Evolutionary conservation across 1,284 basidiomycete species (phyloP).

Genomic region (Neolentinus lepideus): DNA sequence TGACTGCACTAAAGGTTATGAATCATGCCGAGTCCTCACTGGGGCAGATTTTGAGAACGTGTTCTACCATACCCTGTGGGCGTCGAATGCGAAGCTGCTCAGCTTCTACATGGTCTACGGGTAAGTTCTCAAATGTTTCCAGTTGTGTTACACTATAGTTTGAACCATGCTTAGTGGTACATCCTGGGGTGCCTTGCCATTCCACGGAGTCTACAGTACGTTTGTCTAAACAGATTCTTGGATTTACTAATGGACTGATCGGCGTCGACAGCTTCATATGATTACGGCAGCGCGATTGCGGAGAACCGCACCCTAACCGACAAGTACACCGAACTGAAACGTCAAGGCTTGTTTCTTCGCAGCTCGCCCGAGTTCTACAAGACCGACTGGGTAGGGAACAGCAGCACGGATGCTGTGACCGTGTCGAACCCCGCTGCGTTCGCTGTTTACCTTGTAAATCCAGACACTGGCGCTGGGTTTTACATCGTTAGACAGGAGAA

Average conservation of each 20-base stretch:
- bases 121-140: slow-evolving; percentile 23
- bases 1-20: slow-evolving; percentile 26
- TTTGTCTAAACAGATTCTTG: not conserved
- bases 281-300: slow-evolving; percentile 60
- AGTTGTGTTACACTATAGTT: not conserved
- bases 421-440: slow-evolving; percentile 46
- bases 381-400: slow-evolving; percentile 66
- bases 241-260: not conserved
- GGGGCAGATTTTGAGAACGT: slow-evolving; percentile 68
- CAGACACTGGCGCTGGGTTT: slow-evolving; percentile 56
- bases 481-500: slow-evolving; percentile 63
- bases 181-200: slow-evolving; percentile 71
- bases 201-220: slow-evolving; percentile 54
- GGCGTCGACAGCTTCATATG: slow-evolving; percentile 39
- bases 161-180: slow-evolving; percentile 45
- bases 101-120: slow-evolving; percentile 79
- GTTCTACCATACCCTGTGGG: slow-evolving; percentile 70
- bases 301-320: slow-evolving; percentile 63
- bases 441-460: slow-evolving; percentile 60
- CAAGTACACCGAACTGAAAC: slow-evolving; percentile 72
- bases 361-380: slow-evolving; percentile 71
- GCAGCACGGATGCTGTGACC: slow-evolving; percentile 39
- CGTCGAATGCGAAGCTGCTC: slow-evolving; percentile 68
- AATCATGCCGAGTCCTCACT: slow-evolving; percentile 47
- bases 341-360: slow-evolving; percentile 67